Conservation (phyloP, 805 yeast species). For the Candida pseudofarinosa region DNA sequence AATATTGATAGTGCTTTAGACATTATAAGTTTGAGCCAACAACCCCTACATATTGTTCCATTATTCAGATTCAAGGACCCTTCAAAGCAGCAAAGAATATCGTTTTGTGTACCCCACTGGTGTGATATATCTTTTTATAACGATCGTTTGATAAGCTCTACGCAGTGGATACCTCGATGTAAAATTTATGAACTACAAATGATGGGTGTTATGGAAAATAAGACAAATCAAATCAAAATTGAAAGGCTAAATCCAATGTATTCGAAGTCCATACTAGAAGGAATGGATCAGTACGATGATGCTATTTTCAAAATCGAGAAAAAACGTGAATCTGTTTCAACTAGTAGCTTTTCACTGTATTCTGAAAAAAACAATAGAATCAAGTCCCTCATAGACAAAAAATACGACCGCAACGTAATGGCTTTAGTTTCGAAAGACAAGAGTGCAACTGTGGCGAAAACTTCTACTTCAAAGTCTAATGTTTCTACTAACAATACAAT, state of each 20-base stretch:
- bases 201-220: constrained; percentile 98
- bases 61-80: constrained; percentile 60
- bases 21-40: constrained; percentile 80
- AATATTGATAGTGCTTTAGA: constrained; percentile 85
- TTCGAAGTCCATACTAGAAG: constrained; percentile 7
- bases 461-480: constrained; percentile 22
- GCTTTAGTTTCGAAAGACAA: not conserved
- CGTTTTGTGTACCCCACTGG: constrained; percentile 91
- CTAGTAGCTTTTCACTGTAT: not conserved
- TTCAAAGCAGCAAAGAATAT: constrained; percentile 40
- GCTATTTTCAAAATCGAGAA: constrained; percentile 42
- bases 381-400: not conserved
- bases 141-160: constrained; percentile 41
- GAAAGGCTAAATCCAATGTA: constrained; percentile 44
- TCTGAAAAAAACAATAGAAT: not conserved
- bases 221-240: constrained; percentile 64
- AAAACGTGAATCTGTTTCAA: constrained; percentile 1
- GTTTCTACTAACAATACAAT: constrained; percentile 31
- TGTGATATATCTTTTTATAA: constrained; percentile 90
- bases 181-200: constrained; percentile 92
- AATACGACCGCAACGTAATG: constrained; percentile 2
- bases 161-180: constrained; percentile 90
- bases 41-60: constrained; percentile 92
- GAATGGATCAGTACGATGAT: constrained; percentile 68
- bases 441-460: constrained; percentile 1